Evolutionary conservation across 1,139 yeast genomes (phyloP), one percentile per base, ranked within the genome.

Genomic region (Debaryomyces robertsiae): DNA sequence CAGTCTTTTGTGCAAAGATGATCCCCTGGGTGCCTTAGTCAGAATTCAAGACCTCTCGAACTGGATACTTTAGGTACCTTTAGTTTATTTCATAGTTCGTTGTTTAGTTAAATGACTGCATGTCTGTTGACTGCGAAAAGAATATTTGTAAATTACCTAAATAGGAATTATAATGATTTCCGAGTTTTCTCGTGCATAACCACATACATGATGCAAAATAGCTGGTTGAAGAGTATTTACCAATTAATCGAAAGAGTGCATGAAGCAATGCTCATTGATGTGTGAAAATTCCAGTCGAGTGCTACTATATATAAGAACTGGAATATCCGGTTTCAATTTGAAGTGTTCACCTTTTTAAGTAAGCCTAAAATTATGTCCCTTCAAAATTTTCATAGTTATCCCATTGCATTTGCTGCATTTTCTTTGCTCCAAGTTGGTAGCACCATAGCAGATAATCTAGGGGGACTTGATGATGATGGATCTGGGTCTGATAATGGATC

Each of bases 41-140:
- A 49, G 34, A 30, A 47, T 54, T 25, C 48, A 49, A 35, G 59
- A 53, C 32, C 42, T 54, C 11, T 37, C 32, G 17, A 32, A 41
- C 27, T 36, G 28, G 36, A 38, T 47, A 15, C 22, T 32, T 11
- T 45, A 33, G 39, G n/a, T n/a, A n/a, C n/a, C n/a, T n/a, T n/a
- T n/a, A n/a, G n/a, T n/a, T n/a, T n/a, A n/a, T n/a, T n/a, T n/a
- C n/a, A n/a, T n/a, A n/a, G n/a, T n/a, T n/a, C n/a, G n/a, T n/a
- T n/a, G n/a, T n/a, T n/a, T n/a, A n/a, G n/a, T n/a, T n/a, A n/a
- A n/a, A n/a, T n/a, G 7, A 19, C 22, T 19, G 22, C 22, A 19
- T 19, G 22, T 19, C 7, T 17, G 22, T 18, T 29, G 19, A 28
- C n/a, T 16, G 22, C 31, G 31, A 37, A 37, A 28, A 18, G 39